phyloP scores from a whole-genome alignment of 169 alveolate genomes.

The Toxoplasma gondii region DNA sequence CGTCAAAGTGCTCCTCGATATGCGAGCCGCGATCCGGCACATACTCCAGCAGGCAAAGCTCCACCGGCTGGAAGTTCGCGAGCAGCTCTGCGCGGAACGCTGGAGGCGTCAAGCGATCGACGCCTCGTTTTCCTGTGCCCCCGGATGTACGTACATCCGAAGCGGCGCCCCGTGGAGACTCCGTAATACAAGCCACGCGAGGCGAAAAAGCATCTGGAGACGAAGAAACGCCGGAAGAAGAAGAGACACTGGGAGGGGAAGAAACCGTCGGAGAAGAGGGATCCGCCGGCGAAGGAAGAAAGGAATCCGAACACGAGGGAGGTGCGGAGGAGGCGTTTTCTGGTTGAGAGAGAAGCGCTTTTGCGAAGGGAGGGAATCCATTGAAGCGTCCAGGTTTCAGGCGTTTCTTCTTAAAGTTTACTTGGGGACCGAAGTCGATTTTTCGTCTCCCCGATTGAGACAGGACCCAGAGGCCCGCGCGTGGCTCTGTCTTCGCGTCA shows the following conservation, averaged over 20 bases:
- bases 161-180: background rate
- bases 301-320: background rate
- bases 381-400: background rate
- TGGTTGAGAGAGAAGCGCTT: background rate
- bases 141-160: background rate
- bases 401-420: background rate
- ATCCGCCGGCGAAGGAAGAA: background rate
- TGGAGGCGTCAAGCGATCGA: background rate
- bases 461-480: background rate
- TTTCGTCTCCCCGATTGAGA: slow-evolving; percentile 25
- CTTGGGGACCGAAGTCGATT: slow-evolving; percentile 17
- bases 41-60: slow-evolving; percentile 14
- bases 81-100: background rate
- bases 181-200: background rate
- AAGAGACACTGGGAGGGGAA: background rate
- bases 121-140: background rate
- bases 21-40: slow-evolving; percentile 19
- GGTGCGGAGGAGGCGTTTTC: background rate
- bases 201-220: background rate
- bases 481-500: background rate
- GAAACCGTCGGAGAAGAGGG: background rate
- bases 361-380: background rate
- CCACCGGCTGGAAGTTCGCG: background rate
- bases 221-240: background rate
- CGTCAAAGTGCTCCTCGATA: slow-evolving; percentile 36